Conservation (phyloP, 108 stramenopile species). For the Cyclotella cryptica region DNA sequence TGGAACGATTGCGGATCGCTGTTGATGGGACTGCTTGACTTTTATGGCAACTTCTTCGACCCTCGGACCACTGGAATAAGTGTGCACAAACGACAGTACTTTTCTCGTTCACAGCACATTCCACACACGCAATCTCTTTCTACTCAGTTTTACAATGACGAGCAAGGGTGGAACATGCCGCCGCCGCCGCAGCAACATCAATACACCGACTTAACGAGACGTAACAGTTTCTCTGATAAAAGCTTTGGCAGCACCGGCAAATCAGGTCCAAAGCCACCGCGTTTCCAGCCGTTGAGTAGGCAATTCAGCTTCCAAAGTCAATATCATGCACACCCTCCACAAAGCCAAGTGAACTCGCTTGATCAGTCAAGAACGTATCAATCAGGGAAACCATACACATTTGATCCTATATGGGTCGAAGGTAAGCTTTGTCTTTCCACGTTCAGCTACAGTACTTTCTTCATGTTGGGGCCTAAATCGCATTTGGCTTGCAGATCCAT, state of each 20-base stretch:
- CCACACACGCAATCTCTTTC: conserved; percentile 8
- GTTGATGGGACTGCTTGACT: conserved; percentile 93
- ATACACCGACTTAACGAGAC: conserved; percentile 47
- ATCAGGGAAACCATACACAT: conserved; percentile 67
- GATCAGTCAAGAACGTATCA: conserved; percentile 19
- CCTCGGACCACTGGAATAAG: conserved; percentile 90
- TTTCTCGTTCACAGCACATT: conserved; percentile 65
- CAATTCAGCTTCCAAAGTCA: conserved; percentile 35
- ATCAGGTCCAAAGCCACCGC: conserved; percentile 19
- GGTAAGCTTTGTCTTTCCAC: neutral
- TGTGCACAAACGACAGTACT: conserved; percentile 73
- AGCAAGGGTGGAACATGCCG: conserved; percentile 18
- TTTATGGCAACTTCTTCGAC: conserved; percentile 94
- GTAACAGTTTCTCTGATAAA: conserved; percentile 58
- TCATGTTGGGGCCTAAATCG: neutral
- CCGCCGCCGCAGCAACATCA: conserved; percentile 18
- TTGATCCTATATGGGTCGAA: conserved; percentile 95
- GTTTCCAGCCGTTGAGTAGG: conserved; percentile 40
- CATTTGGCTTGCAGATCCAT: conserved; percentile 63
- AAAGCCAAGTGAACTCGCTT: conserved; percentile 1
- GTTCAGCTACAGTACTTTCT: neutral
- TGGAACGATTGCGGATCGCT: conserved; percentile 88
- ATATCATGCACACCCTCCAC: conserved; percentile 18
- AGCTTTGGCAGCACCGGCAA: neutral
- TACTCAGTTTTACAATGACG: conserved; percentile 5